phyloP scores from a whole-genome alignment of 1,139 yeast genomes.

The Hemisphaericaspora xylanilytica region DNA sequence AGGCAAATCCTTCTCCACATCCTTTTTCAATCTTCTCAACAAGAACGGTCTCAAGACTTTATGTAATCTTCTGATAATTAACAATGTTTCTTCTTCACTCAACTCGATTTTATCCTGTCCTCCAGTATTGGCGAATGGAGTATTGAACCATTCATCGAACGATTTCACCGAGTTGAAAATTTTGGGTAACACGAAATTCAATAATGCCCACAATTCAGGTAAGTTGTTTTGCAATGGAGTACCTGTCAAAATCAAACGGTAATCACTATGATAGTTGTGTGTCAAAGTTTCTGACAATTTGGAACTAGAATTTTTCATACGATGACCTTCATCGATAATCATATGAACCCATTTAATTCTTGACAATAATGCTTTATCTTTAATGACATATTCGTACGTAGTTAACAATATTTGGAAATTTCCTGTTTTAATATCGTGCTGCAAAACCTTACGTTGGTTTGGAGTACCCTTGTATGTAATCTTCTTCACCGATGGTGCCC shows the following conservation, averaged over 20 bases:
- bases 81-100: constrained; percentile 89
- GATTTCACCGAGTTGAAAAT: constrained; percentile 81
- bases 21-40: constrained; percentile 90
- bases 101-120: constrained; percentile 76
- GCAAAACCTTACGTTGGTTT: constrained; percentile 62
- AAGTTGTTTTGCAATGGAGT: constrained; percentile 83
- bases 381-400: constrained; percentile 76
- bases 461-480: constrained; percentile 78
- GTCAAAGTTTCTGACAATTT: constrained; percentile 71
- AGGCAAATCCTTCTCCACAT: constrained; percentile 95
- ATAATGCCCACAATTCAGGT: constrained; percentile 82
- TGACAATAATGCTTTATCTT: constrained; percentile 65
- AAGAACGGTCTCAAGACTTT: constrained; percentile 94
- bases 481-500: constrained; percentile 76
- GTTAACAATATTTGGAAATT: constrained; percentile 76
- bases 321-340: constrained; percentile 89
- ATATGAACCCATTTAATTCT: constrained; percentile 78
- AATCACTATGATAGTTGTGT: constrained; percentile 69
- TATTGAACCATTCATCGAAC: constrained; percentile 87
- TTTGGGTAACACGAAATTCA: constrained; percentile 75
- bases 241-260: constrained; percentile 80
- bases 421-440: constrained; percentile 58
- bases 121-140: constrained; percentile 82
- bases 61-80: constrained; percentile 92
- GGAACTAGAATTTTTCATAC: constrained; percentile 79